Percentiles rank a stretch among this genome's conserved stretches.
Evolutionary conservation across 2,329 filamentous ascomycete species (phyloP).

Genomic region (Fragosphaeria purpurea): DNA sequence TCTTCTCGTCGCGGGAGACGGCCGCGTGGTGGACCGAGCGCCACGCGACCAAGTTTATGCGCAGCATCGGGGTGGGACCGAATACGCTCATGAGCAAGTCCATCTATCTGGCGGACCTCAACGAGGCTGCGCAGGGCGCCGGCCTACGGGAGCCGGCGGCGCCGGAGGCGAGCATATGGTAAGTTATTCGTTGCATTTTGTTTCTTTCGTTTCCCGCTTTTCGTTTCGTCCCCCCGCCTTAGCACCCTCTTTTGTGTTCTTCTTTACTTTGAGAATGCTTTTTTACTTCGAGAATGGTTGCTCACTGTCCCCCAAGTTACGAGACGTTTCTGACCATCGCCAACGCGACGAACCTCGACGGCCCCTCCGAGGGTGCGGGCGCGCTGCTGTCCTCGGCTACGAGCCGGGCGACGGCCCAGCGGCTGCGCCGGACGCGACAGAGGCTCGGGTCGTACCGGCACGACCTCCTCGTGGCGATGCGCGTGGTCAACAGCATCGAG

Average conservation of each 20-base stretch:
- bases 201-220: slow-evolving; percentile 2
- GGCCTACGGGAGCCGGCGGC: slow-evolving; percentile 22
- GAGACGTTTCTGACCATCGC: slow-evolving; percentile 51
- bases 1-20: slow-evolving; percentile 63
- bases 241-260: background rate
- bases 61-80: slow-evolving; percentile 66
- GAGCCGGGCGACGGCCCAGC: slow-evolving; percentile 46
- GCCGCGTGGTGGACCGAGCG: slow-evolving; percentile 80
- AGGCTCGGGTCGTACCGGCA: slow-evolving; percentile 76
- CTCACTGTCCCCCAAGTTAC: slow-evolving; percentile 31
- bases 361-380: slow-evolving; percentile 43
- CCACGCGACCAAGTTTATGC: slow-evolving; percentile 72
- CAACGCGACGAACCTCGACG: slow-evolving; percentile 48
- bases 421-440: slow-evolving; percentile 71
- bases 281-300: background rate
- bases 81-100: slow-evolving; percentile 74
- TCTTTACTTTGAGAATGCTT: background rate
- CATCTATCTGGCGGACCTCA: slow-evolving; percentile 73
- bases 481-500: slow-evolving; percentile 83
- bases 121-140: slow-evolving; percentile 43
- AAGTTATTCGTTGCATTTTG: slow-evolving; percentile 6
- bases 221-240: too few species aligned
- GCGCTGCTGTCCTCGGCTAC: slow-evolving; percentile 34
- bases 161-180: slow-evolving; percentile 42
- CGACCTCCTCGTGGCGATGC: slow-evolving; percentile 81